A percentile compares a stretch with the other conserved stretches of the same genome.
phyloP scores from a whole-genome alignment of 2,329 filamentous ascomycete genomes.

The Eutypella sp. region DNA sequence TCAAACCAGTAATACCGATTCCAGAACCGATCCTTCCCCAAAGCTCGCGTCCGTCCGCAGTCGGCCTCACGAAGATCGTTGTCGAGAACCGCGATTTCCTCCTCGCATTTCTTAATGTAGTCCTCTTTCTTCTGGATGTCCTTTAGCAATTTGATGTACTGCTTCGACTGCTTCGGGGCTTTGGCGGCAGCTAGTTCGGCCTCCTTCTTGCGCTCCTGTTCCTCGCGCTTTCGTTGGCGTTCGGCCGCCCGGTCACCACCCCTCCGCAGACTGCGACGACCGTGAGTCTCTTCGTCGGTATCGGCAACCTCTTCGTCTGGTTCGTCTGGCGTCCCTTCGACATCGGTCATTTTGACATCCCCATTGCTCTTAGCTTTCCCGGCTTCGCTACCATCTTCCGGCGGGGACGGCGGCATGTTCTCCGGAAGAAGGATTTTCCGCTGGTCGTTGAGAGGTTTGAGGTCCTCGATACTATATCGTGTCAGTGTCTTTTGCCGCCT shows the following conservation, averaged over 20 bases:
- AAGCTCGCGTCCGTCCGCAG: constrained; percentile 80
- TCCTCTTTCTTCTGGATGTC: constrained; percentile 86
- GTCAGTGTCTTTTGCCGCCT: constrained; percentile 21
- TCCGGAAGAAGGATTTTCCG: constrained; percentile 68
- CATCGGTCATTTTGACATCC: constrained; percentile 58
- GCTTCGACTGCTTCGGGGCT: constrained; percentile 74
- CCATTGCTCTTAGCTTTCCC: constrained; percentile 39
- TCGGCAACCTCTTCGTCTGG: constrained; percentile 60
- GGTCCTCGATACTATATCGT: constrained; percentile 57
- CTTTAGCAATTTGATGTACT: constrained; percentile 80
- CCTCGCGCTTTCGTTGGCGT: constrained; percentile 70
- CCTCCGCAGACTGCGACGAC: constrained; percentile 50
- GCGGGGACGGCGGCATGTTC: constrained; percentile 62
- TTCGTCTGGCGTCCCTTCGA: constrained; percentile 57
- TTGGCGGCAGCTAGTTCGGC: constrained; percentile 60
- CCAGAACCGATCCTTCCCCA: constrained; percentile 95
- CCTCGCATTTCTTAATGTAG: constrained; percentile 74
- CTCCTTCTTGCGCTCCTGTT: constrained; percentile 65
- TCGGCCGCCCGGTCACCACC: constrained; percentile 67
- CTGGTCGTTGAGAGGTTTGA: constrained; percentile 66
- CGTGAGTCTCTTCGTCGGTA: constrained; percentile 62
- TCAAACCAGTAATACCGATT: constrained; percentile 99
- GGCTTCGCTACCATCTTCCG: constrained; percentile 36
- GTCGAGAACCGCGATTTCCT: constrained; percentile 78
- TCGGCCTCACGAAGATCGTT: constrained; percentile 92